These are phyloP conservation scores for Bruguiera parviflora DNA, from an alignment of 345 rosid genomes.

Conservation along the genomic window DNA sequence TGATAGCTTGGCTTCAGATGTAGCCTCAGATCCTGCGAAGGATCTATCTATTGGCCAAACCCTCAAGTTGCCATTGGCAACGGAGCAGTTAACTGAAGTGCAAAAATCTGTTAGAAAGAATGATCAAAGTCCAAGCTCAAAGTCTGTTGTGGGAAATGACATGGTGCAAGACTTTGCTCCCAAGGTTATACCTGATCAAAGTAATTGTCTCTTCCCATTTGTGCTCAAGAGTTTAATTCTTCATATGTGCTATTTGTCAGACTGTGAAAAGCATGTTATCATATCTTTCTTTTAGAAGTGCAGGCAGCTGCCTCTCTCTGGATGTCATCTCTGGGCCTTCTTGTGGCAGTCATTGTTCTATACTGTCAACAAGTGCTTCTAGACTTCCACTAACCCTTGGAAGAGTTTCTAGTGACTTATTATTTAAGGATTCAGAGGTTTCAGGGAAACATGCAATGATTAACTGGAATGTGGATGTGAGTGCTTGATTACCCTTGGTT, in stretches of 20 bases:
- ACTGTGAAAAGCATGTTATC: constrained; percentile 44
- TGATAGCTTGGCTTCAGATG: constrained; percentile 59
- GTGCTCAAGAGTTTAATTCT: constrained; percentile 15
- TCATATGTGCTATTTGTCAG: constrained; percentile 22
- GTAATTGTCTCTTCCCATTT: constrained; percentile 49
- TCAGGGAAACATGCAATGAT: constrained; percentile 97
- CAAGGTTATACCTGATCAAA: constrained; percentile 45
- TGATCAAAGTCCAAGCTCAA: constrained; percentile 30
- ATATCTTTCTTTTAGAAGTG: constrained; percentile 68
- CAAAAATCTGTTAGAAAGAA: constrained; percentile 35
- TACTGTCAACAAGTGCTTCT: constrained; percentile 57
- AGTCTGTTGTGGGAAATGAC: constrained; percentile 33
- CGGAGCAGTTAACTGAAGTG: constrained; percentile 40
- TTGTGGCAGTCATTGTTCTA: constrained; percentile 50
- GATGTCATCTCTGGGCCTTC: constrained; percentile 93
- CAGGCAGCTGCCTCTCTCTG: constrained; percentile 89
- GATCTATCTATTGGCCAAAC: constrained; percentile 63
- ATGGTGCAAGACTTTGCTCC: constrained; percentile 31
- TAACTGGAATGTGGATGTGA: constrained; percentile 83
- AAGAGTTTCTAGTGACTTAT: constrained; percentile 72
- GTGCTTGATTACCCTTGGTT: constrained; percentile 18
- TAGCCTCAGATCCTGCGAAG: constrained; percentile 53
- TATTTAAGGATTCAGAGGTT: constrained; percentile 83
- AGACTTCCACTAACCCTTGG: constrained; percentile 83
- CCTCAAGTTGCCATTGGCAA: constrained; percentile 40